phyloP scores from a whole-genome alignment of 176 grass and related monocot species.

The Chrysopogon serrulatus region DNA sequence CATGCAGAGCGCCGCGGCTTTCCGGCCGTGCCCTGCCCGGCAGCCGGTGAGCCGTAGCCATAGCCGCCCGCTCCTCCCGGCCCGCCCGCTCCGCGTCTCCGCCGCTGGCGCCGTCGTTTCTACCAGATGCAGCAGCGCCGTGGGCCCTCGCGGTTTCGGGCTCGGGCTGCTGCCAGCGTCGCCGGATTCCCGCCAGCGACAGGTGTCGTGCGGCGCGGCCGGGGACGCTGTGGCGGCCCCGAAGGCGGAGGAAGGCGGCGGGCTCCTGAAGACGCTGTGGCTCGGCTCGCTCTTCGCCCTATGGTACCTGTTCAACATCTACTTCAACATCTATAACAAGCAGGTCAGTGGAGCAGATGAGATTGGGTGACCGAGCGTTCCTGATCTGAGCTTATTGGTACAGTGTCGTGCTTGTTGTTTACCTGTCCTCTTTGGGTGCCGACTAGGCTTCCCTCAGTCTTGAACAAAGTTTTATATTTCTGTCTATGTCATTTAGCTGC shows the following conservation, averaged over 20 bases:
- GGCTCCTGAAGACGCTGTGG: conserved; percentile 37
- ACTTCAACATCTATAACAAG: conserved; percentile 91
- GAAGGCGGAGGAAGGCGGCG: neutral
- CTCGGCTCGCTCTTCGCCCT: conserved; percentile 53
- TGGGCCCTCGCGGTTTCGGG: neutral
- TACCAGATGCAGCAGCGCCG: neutral
- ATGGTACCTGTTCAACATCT: conserved; percentile 89
- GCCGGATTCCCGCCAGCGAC: neutral
- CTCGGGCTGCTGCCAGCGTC: neutral
- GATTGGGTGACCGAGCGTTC: neutral
- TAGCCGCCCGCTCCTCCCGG: neutral
- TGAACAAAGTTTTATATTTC: too few species aligned
- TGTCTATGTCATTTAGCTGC: too few species aligned
- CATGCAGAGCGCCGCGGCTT: conserved; percentile 45
- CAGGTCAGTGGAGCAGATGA: conserved; percentile 30
- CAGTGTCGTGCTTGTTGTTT: neutral
- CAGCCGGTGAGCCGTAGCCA: neutral
- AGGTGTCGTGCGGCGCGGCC: conserved; percentile 12
- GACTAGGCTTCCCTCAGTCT: neutral
- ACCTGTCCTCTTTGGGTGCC: neutral
- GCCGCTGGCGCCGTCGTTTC: neutral
- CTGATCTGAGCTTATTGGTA: neutral
- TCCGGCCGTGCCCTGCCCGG: conserved; percentile 29
- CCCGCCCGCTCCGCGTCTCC: neutral
- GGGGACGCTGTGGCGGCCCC: neutral